Conservation (phyloP, 139 green algal species). For the Nannochloris sp. region DNA sequence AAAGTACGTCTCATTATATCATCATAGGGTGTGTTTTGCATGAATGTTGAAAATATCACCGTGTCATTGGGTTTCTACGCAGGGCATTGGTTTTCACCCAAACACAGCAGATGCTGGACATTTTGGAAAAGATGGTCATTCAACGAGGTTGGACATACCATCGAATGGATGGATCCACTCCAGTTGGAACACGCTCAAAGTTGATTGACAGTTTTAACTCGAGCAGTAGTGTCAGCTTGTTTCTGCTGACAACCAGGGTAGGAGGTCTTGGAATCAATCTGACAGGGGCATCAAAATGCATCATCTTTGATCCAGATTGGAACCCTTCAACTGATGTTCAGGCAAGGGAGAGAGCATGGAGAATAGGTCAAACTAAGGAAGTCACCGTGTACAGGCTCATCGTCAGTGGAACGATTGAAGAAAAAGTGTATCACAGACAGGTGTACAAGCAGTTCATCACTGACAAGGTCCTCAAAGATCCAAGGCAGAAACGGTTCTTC, state of each 20-base stretch:
- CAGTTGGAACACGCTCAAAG: slow-evolving; percentile 49
- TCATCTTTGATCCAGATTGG: slow-evolving; percentile 98
- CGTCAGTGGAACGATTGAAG: slow-evolving; percentile 93
- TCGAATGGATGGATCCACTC: slow-evolving; percentile 90
- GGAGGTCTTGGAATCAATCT: slow-evolving; percentile 96
- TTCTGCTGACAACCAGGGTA: slow-evolving; percentile 94
- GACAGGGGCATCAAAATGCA: slow-evolving; percentile 82
- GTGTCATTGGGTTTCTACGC: not conserved
- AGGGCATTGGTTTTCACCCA: slow-evolving; percentile 72
- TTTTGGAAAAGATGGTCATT: slow-evolving; percentile 68
- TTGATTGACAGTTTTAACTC: slow-evolving; percentile 86
- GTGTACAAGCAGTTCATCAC: slow-evolving; percentile 40
- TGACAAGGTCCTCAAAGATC: slow-evolving; percentile 74
- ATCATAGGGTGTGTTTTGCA: not conserved
- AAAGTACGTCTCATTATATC: slow-evolving; percentile 49
- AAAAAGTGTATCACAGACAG: slow-evolving; percentile 95
- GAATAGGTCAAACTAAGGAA: slow-evolving; percentile 84
- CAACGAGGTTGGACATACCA: slow-evolving; percentile 36
- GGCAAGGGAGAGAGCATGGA: slow-evolving; percentile 91
- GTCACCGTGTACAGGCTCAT: slow-evolving; percentile 94
- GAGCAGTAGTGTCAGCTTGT: slow-evolving; percentile 67
- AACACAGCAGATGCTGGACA: slow-evolving; percentile 99
- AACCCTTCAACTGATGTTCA: slow-evolving; percentile 87
- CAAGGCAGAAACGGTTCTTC: slow-evolving; percentile 88
- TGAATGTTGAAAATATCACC: not conserved